Evolutionary conservation across 805 yeast species (phyloP), one percentile per base, ranked within the genome.

Genomic region (Dipodascopsis uninucleata): DNA sequence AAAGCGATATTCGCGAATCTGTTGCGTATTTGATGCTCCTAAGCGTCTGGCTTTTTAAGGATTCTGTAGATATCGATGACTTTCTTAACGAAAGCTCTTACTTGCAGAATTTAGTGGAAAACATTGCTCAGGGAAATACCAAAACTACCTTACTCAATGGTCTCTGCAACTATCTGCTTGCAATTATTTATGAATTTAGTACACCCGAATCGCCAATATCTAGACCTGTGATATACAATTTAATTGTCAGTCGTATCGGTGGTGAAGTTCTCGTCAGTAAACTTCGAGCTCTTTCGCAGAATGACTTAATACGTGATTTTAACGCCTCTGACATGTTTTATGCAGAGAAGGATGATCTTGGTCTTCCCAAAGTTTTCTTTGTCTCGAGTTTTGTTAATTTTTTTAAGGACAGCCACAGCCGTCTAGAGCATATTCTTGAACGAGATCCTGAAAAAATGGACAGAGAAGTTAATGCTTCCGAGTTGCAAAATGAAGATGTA

Each of bases 331-430:
- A 69, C 18, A 67, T 77, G 22, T 62, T 76, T 20, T 68, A 71
- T 14, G 76, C 81, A 1, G 70, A 71, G 3, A 74, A 76, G 51
- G 96, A 87, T 60, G 81, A 79, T 1, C 79, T 95, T 1, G 98
- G 98, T 1, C 72, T 90, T 32, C 98, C 97, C 0, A 77, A 79
- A 46, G 83, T 90, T 1, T 87, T 75, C 57, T 82, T 93, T 59
- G 82, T 81, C 46, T 61, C 75, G 0, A 65, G 71, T 2, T 86
- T 86, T 60, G 79, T 85, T 2, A 68, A 67, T 3, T 66, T 88
- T 40, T 67, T 93, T 33, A 79, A 79, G 50, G 93, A 83, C 1
- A 83, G 86, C 57, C 78, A 74, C 50, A 64, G 71, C 24, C 72
- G 96, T 46, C 77, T 93, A 22, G 75, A 75, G 50, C 74, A 79